Evolutionary conservation across 2,329 filamentous ascomycete genomes (phyloP).

Genomic region (Trichophyton benhamiae): DNA sequence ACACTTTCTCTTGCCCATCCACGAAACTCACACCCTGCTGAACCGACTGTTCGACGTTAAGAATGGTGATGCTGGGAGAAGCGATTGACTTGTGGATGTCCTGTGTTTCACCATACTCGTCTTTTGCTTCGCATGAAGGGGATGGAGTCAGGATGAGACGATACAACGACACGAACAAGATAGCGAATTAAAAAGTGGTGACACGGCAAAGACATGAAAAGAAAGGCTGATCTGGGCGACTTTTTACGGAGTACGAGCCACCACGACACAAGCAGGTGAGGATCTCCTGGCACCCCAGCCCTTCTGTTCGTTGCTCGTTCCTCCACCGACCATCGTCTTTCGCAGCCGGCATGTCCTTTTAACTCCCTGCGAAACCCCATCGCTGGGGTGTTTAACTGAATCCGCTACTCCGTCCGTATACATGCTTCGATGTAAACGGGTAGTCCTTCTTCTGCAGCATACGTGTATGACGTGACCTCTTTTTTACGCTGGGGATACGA

Average conservation of each 20-base stretch:
- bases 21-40: background rate
- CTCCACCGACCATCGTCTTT: background rate
- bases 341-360: background rate
- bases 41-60: no score
- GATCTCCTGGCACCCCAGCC: background rate
- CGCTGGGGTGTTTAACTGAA: background rate
- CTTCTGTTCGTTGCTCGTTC: background rate
- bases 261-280: background rate
- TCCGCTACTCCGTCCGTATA: conserved; percentile 1
- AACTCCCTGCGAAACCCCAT: conserved; percentile 2
- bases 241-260: background rate
- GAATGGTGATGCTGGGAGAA: background rate
- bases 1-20: background rate
- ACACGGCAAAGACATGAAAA: conserved; percentile 1
- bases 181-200: background rate
- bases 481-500: background rate
- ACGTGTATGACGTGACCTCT: background rate
- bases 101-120: background rate
- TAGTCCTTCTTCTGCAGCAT: no score
- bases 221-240: background rate
- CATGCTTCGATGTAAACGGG: background rate
- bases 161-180: background rate
- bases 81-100: background rate
- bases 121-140: conserved; percentile 4
- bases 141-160: conserved; percentile 1